These are phyloP conservation scores for Elymus sibiricus DNA, from an alignment of 176 grass and related monocot genomes.

Conservation along the genomic window DNA sequence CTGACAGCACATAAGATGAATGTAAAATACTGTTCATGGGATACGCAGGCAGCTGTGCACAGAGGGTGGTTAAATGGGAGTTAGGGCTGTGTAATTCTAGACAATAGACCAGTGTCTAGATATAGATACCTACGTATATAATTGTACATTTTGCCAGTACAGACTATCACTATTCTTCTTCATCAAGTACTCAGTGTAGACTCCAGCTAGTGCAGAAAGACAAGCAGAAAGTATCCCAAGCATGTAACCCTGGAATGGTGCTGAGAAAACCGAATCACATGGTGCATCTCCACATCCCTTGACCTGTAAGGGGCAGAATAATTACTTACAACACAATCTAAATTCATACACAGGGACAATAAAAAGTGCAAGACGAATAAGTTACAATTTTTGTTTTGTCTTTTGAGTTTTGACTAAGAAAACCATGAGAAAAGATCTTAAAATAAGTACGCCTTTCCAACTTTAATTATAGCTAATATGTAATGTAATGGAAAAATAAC, in stretches of 20 bases:
- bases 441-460: not conserved
- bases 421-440: not conserved
- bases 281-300: conserved; percentile 86
- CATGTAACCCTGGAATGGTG: conserved; percentile 81
- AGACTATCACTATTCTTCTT: conserved; percentile 98
- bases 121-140: conserved; percentile 85
- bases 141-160: conserved; percentile 94
- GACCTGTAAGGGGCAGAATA: conserved; percentile 52
- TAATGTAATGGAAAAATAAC: not conserved
- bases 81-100: not conserved
- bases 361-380: not conserved
- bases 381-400: not conserved
- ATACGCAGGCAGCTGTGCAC: not conserved
- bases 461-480: not conserved
- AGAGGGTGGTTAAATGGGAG: not conserved
- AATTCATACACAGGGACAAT: not conserved
- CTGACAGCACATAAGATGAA: conserved; percentile 43
- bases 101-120: not conserved
- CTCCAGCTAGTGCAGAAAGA: conserved; percentile 92
- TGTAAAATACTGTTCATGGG: conserved; percentile 18
- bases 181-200: conserved; percentile 97
- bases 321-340: not conserved
- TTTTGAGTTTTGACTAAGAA: not conserved
- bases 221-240: conserved; percentile 89
- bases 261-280: conserved; percentile 91